These are phyloP conservation scores for Effrenium voratum DNA, from an alignment of 73 alveolate species.

Conservation along the genomic window DNA sequence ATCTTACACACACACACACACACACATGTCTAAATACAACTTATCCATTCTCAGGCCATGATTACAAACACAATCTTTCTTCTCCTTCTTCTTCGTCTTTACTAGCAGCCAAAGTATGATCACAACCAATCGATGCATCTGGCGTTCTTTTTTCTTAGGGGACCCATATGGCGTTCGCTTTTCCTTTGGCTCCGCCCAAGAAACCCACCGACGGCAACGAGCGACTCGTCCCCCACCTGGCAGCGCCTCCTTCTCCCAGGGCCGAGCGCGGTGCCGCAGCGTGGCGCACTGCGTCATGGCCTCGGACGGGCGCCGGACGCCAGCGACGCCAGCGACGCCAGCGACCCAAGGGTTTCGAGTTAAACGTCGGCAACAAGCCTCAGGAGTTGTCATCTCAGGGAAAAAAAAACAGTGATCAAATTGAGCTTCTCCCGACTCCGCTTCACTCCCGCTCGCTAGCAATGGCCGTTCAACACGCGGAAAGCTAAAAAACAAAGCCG, in stretches of 20 bases:
- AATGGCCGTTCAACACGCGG: no score
- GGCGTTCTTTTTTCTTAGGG: neutral
- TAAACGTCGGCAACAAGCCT: neutral
- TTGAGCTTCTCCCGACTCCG: no score
- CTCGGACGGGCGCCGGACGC: no score
- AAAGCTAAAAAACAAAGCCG: no score
- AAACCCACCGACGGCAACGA: neutral
- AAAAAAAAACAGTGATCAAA: no score
- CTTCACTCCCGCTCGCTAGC: no score
- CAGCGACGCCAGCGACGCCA: no score
- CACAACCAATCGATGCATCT: neutral
- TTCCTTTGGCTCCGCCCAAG: neutral
- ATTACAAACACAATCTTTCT: no score
- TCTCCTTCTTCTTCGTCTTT: neutral
- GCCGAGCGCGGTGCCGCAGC: slow-evolving; percentile 62
- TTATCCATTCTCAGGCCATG: neutral
- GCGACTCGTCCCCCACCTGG: slow-evolving; percentile 11
- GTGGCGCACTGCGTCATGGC: slow-evolving; percentile 86
- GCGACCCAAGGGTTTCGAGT: neutral
- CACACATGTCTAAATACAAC: neutral
- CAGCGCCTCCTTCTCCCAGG: slow-evolving; percentile 69
- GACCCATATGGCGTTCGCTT: neutral
- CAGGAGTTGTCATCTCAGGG: no score
- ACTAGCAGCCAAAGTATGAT: neutral
- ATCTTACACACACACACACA: neutral